phyloP scores from a whole-genome alignment of 257 asterid species.

The Misopates orontium region DNA sequence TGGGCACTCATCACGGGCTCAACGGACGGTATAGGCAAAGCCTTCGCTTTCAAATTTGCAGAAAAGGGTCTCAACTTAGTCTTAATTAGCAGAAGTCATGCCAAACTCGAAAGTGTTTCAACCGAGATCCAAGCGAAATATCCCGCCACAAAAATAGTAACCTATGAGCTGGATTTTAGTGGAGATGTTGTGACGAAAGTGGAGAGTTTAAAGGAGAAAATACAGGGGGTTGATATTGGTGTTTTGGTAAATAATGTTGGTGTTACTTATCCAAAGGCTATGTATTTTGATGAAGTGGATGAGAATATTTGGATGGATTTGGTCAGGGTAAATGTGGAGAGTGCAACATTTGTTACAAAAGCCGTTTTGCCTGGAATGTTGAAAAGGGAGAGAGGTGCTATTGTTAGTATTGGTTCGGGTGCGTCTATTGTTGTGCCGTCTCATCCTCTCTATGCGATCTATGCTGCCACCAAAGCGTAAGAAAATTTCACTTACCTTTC shows the following conservation, averaged over 20 bases:
- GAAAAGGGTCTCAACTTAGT: conserved; percentile 60
- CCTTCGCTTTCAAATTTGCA: conserved; percentile 75
- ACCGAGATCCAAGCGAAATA: conserved; percentile 37
- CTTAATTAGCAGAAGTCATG: conserved; percentile 48
- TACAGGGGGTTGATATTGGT: conserved; percentile 67
- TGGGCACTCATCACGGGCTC: conserved; percentile 90
- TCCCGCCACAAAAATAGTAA: conserved; percentile 32
- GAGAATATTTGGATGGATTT: conserved; percentile 59
- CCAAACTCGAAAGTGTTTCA: conserved; percentile 46
- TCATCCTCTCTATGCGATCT: conserved; percentile 82
- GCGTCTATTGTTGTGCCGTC: conserved; percentile 75
- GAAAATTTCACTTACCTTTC: not conserved
- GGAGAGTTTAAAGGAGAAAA: conserved; percentile 28
- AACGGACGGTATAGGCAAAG: conserved; percentile 81
- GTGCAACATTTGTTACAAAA: conserved; percentile 54
- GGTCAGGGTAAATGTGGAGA: conserved; percentile 63
- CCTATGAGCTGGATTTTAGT: conserved; percentile 52
- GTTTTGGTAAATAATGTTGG: conserved; percentile 86
- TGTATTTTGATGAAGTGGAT: conserved; percentile 70
- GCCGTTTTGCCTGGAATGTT: conserved; percentile 58
- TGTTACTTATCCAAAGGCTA: conserved; percentile 66
- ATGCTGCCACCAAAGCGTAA: conserved; percentile 95
- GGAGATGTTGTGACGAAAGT: conserved; percentile 22
- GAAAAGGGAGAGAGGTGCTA: conserved; percentile 51
- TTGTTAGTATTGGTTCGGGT: conserved; percentile 80